Base-by-base conservation (phyloP, 2,329 filamentous ascomycete genomes). In the Penicillium fuscoglaucum region DNA sequence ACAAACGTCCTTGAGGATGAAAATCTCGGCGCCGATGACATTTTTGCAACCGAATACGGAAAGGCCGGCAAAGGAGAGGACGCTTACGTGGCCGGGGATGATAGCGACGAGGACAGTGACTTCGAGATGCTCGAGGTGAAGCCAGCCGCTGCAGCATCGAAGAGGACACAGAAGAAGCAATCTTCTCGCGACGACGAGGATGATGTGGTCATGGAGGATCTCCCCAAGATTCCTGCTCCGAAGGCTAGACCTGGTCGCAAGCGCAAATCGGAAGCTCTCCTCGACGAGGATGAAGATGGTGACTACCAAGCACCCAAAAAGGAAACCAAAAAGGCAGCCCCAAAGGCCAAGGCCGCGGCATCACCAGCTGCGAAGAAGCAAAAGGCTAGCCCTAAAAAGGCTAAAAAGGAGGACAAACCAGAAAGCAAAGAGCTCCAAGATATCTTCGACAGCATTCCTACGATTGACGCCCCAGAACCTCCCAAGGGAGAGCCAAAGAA, bases 391-490 rank as follows among this genome's bases (percentile, higher is more conserved):
- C 78, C 83, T 12, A 90, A 90, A 73, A 90, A 91, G 72, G 49
- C 41, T 9, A 81, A 84, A 21, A 60, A 59, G 19, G 63, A 66
- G 3, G 84, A 86, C 3, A 80, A 81, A 7, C 76, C 83, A 2
- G 91, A 96, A 68, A 87, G 86, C 68, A 82, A 88, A 17, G 83
- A 85, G 24, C 86, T 96, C 21, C 87, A 96, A 73, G 86, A 88
- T 49, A 97, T 99, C 46, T 84, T 98, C 33, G 88, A 96, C 71
- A 91, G 87, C 66, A 93, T 99, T 59, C 90, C 91, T 6, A 90
- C 86, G 1, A 85, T 99, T 43, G 82, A 88, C 58, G 83, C 95
- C 24, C 95, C 95, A 6, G 90, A 91, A 4, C 93, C 95, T 43
- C 93, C 93, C 2, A 82, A 88, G 55, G 84, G 85, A 0, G 83